These are phyloP conservation scores for Clausena lansium DNA, from an alignment of 345 rosid genomes.

Conservation along the genomic window DNA sequence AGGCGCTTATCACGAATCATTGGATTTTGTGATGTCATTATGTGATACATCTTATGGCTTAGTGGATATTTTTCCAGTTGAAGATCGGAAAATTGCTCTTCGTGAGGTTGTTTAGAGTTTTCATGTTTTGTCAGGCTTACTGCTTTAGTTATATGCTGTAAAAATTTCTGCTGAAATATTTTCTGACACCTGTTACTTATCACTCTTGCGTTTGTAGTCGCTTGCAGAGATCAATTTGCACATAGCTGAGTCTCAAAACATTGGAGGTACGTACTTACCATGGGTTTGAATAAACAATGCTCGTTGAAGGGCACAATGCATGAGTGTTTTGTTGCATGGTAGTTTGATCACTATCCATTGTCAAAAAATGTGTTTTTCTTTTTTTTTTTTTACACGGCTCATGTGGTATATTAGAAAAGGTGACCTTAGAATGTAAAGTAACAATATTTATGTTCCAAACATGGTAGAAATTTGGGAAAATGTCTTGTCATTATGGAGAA, in stretches of 20 bases:
- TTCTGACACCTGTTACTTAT: slow-evolving; percentile 31
- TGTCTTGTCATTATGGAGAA: neutral
- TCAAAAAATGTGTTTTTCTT: neutral
- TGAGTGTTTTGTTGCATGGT: neutral
- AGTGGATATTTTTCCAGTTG: slow-evolving; percentile 95
- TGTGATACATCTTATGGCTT: slow-evolving; percentile 95
- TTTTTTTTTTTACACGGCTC: neutral
- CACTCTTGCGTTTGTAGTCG: slow-evolving; percentile 58
- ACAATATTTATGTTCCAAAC: neutral
- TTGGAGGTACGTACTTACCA: slow-evolving; percentile 62
- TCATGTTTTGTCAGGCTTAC: neutral
- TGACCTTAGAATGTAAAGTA: neutral
- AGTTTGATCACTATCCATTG: neutral
- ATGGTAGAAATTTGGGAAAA: neutral
- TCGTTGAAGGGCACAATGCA: slow-evolving; percentile 8
- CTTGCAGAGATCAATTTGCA: slow-evolving; percentile 84
- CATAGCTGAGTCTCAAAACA: slow-evolving; percentile 72
- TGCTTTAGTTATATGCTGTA: slow-evolving; percentile 6
- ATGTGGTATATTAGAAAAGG: neutral
- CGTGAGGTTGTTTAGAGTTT: slow-evolving; percentile 64
- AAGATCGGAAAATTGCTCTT: slow-evolving; percentile 93
- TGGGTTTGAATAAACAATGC: slow-evolving; percentile 16
- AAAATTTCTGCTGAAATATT: slow-evolving; percentile 15
- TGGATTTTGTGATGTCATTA: slow-evolving; percentile 87
- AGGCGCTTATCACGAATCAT: slow-evolving; percentile 89